Base-by-base conservation (phyloP, 2,329 filamentous ascomycete genomes). In the Oidium heveae region DNA sequence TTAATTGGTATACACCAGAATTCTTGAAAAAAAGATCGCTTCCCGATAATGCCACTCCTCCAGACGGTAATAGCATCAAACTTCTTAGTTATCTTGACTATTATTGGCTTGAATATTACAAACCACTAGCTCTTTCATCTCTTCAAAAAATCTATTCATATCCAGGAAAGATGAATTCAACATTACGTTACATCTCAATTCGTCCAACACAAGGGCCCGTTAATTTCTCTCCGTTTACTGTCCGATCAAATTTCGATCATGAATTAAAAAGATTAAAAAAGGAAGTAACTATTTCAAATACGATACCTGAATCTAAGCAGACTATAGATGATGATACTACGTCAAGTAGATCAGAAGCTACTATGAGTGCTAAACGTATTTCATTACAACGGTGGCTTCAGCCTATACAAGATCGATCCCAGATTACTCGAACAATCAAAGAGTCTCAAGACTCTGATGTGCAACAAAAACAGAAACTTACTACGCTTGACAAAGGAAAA, bases 61-160 rank as follows among this genome's bases (percentile, higher is more conserved):
- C 52, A 24, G 61, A 58, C 3, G 10, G 53, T 9, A 54, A 57
- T 16, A 52, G 59, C 1, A 52, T 54, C n/a, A 65, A 64, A 39
- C 58, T 62, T 18, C 54, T 65, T 12, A 56, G 73, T 3, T 78
- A 75, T 57, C 86, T 86, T 57, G 89, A 96, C 64, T 87, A 96
- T 66, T 98, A 94, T 67, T 98, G 91, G 91, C 72, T 91, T 8
- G 91, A 98, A 65, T 96, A 95, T 66, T 98, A 98, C 65, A 80
- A 88, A 15, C 91, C 91, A 0, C 74, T 85, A 8, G 85, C 84
- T 0, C 70, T 96, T 1, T 94, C 91, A 0, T 91, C 86, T 0
- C 86, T 96, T 60, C 76, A 81, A 15, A 98, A 95, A 65, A 84
- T 95, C 65, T 95, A 94, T 64, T 79, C 86, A 0, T 94, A 84